A percentile compares a stretch with the other conserved stretches of the same genome.
Evolutionary conservation across 2,329 filamentous ascomycete species (phyloP).

Genomic region (Colletotrichum euphorbiae): DNA sequence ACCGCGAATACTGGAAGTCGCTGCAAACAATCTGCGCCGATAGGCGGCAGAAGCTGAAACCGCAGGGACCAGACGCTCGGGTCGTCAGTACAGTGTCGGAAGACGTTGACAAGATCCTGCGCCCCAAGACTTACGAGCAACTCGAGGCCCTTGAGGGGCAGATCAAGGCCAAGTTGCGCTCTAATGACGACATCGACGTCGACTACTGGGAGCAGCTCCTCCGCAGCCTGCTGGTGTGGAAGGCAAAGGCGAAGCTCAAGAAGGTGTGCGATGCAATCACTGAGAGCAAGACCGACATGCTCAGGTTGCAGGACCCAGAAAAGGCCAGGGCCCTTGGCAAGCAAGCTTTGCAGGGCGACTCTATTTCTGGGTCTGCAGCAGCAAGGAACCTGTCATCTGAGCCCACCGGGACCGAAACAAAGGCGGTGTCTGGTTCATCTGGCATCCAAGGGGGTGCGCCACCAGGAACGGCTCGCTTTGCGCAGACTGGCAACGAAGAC

Average conservation of each 20-base stretch:
- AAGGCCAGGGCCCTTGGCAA: constrained; percentile 63
- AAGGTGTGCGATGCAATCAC: constrained; percentile 82
- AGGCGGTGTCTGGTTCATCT: constrained; percentile 28
- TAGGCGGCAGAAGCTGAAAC: constrained; percentile 73
- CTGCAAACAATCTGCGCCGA: constrained; percentile 87
- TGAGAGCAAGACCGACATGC: constrained; percentile 65
- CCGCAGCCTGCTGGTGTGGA: constrained; percentile 86
- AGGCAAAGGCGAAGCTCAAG: constrained; percentile 86
- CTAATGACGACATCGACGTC: constrained; percentile 91
- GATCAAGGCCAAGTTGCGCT: constrained; percentile 86
- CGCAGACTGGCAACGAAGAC: constrained; percentile 77
- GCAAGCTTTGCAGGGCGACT: constrained; percentile 47
- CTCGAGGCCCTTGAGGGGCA: constrained; percentile 88
- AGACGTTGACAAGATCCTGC: constrained; percentile 89
- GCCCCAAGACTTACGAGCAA: constrained; percentile 87
- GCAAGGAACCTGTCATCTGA: constrained; percentile 36
- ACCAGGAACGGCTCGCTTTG: constrained; percentile 75
- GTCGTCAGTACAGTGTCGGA: constrained; percentile 84
- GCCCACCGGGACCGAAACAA: constrained; percentile 44
- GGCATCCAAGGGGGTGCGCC: constrained; percentile 49
- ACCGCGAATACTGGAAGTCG: constrained; percentile 92
- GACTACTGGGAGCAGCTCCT: constrained; percentile 98
- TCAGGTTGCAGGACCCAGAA: constrained; percentile 75
- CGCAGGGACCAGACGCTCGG: constrained; percentile 72
- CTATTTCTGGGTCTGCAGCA: constrained; percentile 46